Base-by-base conservation (phyloP, 441 rosid species). In the Theobroma grandiflorum region DNA sequence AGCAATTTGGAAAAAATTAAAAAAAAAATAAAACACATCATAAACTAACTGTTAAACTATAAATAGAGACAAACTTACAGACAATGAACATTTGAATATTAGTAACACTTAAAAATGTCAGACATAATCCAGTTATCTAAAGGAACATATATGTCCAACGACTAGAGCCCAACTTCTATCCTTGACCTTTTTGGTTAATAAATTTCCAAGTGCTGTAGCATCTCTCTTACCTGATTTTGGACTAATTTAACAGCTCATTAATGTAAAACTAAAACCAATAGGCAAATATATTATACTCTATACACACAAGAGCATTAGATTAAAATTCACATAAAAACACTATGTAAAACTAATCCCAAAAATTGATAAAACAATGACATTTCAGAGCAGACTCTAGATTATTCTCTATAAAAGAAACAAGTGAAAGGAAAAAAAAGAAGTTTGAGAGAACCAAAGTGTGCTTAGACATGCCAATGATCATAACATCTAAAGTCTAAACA, bases 301-400 rank as follows among this genome's bases (percentile, higher is more conserved):
- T 22, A 40, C 31, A 43, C 20, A 31, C 57, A 18, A 15, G 57
- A 59, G 31, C 15, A 61, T 61, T 15, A 43, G 2, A 59, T 16
- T 26, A 61, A 58, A 58, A 22, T 22, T 74, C 37, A 40, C 15
- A 58, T 33, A 74, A 8, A 35, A 66, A n/a, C 22, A 49, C 16
- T 33, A 71, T 7, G 37, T 71, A 33, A 55, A 53, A 57, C 20
- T 42, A 74, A 40, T 38, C 22, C 65, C 64, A 20, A 35, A 58
- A 74, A 6, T 74, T 4, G 33, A 35, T 74, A 57, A 73, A 18
- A 40, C n/a, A 57, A 38, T 12, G 37, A 74, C 65, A 74, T 20
- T 57, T 20, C 53, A 59, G 31, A 31, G 63, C 49, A 71, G 45
- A 53, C 31, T 31, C 75, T 53, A 53, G 63, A 53, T 49, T 49